Evolutionary conservation across 2,329 filamentous ascomycete genomes (phyloP), one percentile per base, ranked within the genome.

Genomic region (Aspergillus arachidicola): DNA sequence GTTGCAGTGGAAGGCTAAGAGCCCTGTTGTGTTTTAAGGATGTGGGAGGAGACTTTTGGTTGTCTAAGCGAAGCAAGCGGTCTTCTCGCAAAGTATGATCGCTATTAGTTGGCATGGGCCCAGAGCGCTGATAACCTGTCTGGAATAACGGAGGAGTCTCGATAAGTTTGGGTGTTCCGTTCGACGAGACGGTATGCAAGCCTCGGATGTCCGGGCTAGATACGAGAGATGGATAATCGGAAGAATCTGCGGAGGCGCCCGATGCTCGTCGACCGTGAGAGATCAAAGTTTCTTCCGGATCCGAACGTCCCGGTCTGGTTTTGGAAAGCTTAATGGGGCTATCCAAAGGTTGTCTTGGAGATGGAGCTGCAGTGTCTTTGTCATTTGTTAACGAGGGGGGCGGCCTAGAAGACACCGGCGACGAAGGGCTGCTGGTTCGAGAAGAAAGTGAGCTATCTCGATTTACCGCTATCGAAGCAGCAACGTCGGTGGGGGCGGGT

Each of bases 1-100:
- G 74, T 62, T 78, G 73, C 12, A 79, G 65, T 23, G 77, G 77
- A 48, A 79, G 63, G 63, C 77, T 79, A 11, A 78, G 74, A 0
- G 72, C 68, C 30, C 75, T 69, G 55, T 66, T 73, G 50, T 75
- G 72, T n/a, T 71, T 65, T 26, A 75, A 71, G 1, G 66, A 50
- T 4, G 69, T 61, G 26, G 67, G 64, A 28, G 68, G 65, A 5
- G 70, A 38, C 53, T 72, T 73, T 21, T 71, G 65, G 45, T 65
- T 64, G 9, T 76, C 70, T 5, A 78, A 45, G 30, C 68, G 71
- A 45, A 73, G 68, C 6, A 78, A 66, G 41, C 68, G 71, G 32
- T 72, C 73, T 56, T 74, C 74, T 34, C 75, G 73, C 54, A 78
- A 48, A 21, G 71, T 69, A 58, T 76, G 69, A 23, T 72, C 71